Base-by-base conservation (phyloP, 768 basidiomycete genomes). In the Boletus rex-veris region DNA sequence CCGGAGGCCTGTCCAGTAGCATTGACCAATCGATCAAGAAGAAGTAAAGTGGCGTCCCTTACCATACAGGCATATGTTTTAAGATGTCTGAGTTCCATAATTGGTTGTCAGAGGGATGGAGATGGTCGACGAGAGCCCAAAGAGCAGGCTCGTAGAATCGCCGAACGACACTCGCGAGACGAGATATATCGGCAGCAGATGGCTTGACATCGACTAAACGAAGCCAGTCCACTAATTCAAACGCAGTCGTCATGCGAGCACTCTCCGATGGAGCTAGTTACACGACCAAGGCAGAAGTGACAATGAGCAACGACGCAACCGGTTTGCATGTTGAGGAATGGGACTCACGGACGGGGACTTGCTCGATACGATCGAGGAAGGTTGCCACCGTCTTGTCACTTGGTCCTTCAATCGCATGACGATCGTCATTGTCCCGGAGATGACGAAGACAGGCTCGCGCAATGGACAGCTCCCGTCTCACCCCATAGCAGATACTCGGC, bases 171-270 rank as follows among this genome's bases (percentile, higher is more conserved):
- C 51, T 50, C 0, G 73, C 63, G 2, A 86, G 62, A 7, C 77
- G 75, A 19, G 57, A 62, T 18, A 85, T 62, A 44, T 83, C 75
- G 0, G 59, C 55, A 1, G 69, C 12, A 14, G 64, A 59, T 5
- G 80, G 58, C 1, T 68, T 60, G 26, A 66, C 62, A 14, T 74
- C 73, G 2, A 75, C 60, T 1, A 87, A 67, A 36, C 86, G 81
- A 31, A 85, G 53, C 79, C 80, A 83, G 58, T 87, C 85, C n/a
- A 88, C 72, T 0, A 89, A 71, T 47, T 83, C 81, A 41, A 74
- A 81, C 1, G 84, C 84, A 28, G 71, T 59, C 1, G 62, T 57
- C 45, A 67, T 71, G 40, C 77, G 67, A 24, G 68, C 68, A 3
- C 49, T 48, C 38, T 68, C 67, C 3, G 72, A 66, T 16, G 66